Percentiles rank a stretch among this genome's conserved stretches.
These are phyloP conservation scores for Diaporthe sp. DNA, from an alignment of 2,329 filamentous ascomycete genomes.

Conservation along the genomic window DNA sequence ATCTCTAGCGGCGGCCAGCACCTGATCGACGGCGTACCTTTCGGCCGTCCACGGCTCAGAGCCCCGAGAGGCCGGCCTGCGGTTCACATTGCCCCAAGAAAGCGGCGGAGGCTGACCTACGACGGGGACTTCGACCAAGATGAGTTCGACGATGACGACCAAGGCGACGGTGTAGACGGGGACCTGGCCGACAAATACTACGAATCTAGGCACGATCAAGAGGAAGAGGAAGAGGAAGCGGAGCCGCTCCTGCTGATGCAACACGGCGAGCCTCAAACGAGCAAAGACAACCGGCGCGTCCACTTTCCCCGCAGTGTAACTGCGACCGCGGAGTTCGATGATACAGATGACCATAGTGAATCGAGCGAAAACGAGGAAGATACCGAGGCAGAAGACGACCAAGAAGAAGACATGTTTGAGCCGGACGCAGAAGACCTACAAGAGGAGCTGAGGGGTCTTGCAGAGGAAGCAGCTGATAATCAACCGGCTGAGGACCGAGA, in stretches of 20 bases:
- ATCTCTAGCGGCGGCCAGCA: conserved; percentile 84
- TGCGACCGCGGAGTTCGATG: conserved; percentile 40
- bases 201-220: conserved; percentile 42
- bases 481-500: conserved; percentile 13
- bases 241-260: conserved; percentile 40
- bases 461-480: conserved; percentile 46
- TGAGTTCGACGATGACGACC: conserved; percentile 54
- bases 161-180: conserved; percentile 52
- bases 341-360: conserved; percentile 45
- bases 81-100: conserved; percentile 80
- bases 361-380: conserved; percentile 42
- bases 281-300: conserved; percentile 32
- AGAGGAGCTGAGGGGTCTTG: conserved; percentile 49
- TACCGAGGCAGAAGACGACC: conserved; percentile 43
- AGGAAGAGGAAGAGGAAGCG: conserved; percentile 42
- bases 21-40: conserved; percentile 87
- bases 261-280: conserved; percentile 29
- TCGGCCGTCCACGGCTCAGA: conserved; percentile 80
- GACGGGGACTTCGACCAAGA: conserved; percentile 56
- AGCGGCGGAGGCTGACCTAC: conserved; percentile 70
- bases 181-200: conserved; percentile 49
- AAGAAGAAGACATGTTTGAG: conserved; percentile 36
- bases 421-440: conserved; percentile 50
- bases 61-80: conserved; percentile 72
- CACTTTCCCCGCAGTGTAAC: conserved; percentile 33